Conservation (phyloP, 1,284 basidiomycete species). For the Rhodotorula sp. region DNA sequence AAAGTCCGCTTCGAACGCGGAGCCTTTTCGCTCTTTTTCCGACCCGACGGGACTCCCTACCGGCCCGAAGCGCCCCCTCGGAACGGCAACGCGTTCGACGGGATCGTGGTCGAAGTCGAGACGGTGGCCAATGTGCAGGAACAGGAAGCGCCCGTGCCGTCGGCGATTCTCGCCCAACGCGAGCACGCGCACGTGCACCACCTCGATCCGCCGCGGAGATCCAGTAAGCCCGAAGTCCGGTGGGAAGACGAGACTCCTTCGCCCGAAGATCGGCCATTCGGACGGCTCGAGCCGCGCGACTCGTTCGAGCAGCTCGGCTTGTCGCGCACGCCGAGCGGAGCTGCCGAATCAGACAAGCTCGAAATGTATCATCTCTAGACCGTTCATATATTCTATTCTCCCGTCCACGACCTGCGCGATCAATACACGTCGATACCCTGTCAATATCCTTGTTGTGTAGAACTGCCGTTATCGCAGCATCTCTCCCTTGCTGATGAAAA, state of each 20-base stretch:
- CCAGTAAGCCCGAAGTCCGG: background rate
- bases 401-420: no score
- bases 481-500: background rate
- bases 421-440: background rate
- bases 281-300: background rate
- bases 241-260: no score
- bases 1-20: background rate
- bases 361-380: background rate
- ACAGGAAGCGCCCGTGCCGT: background rate
- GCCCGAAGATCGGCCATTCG: constrained; percentile 7
- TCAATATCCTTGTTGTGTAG: background rate
- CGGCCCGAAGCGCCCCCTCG: background rate
- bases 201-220: background rate
- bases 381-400: background rate
- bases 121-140: background rate
- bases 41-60: no score
- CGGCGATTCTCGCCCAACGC: background rate
- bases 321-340: background rate
- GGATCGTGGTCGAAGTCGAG: constrained; percentile 18
- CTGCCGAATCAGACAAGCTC: background rate
- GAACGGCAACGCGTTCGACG: background rate
- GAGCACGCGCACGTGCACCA: background rate
- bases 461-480: background rate
- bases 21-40: background rate
- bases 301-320: background rate